Percentiles rank a stretch among this genome's conserved stretches.
Evolutionary conservation across 257 asterid species (phyloP).

Genomic region (Nicotiana otophora): DNA sequence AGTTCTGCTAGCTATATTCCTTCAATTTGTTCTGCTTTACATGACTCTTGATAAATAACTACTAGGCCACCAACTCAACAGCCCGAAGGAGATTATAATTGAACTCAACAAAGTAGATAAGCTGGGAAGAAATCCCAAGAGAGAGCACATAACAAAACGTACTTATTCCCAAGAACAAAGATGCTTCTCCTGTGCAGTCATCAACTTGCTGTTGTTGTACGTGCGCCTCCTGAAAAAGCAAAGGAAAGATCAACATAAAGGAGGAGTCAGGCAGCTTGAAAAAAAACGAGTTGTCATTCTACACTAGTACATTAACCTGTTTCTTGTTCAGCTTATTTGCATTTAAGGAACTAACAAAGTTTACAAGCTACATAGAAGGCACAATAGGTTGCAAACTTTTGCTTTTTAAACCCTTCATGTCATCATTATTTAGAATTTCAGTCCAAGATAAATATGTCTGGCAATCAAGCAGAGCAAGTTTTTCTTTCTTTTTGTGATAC

Average conservation of each 20-base stretch:
- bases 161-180: constrained; percentile 15
- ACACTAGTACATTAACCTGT: not conserved
- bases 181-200: constrained; percentile 13
- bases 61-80: constrained; percentile 9
- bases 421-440: not conserved
- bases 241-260: constrained; percentile 14
- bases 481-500: not conserved
- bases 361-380: not conserved
- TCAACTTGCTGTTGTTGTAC: constrained; percentile 31
- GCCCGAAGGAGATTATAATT: constrained; percentile 6
- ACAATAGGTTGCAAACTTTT: not conserved
- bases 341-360: constrained; percentile 1
- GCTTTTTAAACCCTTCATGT: not conserved
- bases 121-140: constrained; percentile 15
- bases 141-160: constrained; percentile 1
- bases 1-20: constrained; percentile 34
- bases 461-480: not conserved
- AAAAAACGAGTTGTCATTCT: not conserved
- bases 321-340: not conserved
- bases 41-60: constrained; percentile 15
- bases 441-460: not conserved
- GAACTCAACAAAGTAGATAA: constrained; percentile 19
- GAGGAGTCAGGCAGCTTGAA: not conserved
- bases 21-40: constrained; percentile 28
- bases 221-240: constrained; percentile 34